Evolutionary conservation across 768 basidiomycete genomes (phyloP).

Genomic region (Tulasnella calospora): DNA sequence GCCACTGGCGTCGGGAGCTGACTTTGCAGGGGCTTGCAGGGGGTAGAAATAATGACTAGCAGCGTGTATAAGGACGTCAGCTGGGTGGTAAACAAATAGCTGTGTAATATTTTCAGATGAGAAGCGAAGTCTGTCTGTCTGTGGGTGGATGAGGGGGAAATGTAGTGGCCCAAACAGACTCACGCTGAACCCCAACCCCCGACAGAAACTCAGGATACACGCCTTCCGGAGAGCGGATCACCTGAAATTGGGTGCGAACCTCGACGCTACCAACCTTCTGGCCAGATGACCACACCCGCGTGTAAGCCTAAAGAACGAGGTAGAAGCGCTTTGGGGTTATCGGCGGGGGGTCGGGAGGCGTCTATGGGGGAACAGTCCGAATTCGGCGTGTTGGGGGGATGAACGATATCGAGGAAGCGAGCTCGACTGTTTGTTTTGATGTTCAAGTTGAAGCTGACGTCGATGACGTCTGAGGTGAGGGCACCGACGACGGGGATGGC

Average conservation of each 20-base stretch:
- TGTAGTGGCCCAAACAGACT: not conserved
- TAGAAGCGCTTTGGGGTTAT: not conserved
- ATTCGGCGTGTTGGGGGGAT: not conserved
- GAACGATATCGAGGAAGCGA: not conserved
- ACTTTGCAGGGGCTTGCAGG: not conserved
- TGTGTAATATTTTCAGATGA: too few species aligned
- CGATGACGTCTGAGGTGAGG: not conserved
- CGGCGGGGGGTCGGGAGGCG: not conserved
- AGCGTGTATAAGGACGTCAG: too few species aligned
- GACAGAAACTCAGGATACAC: too few species aligned
- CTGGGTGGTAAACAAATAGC: too few species aligned
- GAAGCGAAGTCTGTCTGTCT: too few species aligned
- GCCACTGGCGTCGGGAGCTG: not conserved
- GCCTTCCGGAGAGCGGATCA: too few species aligned
- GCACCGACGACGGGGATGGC: not conserved
- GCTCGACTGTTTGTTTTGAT: not conserved
- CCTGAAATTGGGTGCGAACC: not conserved
- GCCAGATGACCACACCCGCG: not conserved
- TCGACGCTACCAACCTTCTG: not conserved
- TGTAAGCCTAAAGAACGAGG: not conserved
- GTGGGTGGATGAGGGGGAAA: not conserved
- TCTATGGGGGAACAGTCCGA: not conserved
- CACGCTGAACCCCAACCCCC: constrained; percentile 12
- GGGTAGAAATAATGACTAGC: not conserved
- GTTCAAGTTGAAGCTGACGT: not conserved